Base-by-base conservation (phyloP, 2,329 filamentous ascomycete species). In the Fusarium subglutinans region DNA sequence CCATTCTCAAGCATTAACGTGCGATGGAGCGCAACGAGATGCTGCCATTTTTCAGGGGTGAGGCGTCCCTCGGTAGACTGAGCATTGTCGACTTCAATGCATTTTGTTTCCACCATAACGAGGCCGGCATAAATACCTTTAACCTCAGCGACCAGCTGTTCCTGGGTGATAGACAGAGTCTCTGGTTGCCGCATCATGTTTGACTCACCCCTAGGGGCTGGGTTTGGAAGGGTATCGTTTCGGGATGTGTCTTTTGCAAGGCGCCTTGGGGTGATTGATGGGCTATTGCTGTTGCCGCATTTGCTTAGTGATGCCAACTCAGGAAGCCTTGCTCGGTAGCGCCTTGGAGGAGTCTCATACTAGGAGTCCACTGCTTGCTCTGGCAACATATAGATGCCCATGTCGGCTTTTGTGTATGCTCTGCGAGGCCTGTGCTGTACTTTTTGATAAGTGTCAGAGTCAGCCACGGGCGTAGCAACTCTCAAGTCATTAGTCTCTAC, bases 1-100 rank as follows among this genome's bases (percentile, higher is more conserved):
- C 9, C 3, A 7, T 22, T 1, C 18, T n/a, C 51, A 12, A 3
- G 2, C 13, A 28, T 9, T 2, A 54, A 6, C 1, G 5, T 0
- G 7, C 18, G 24, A n/a, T 41, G 35, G 8, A 14, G 0, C 13
- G 24, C 24, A 26, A 6, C 9, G 3, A 30, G 18, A 4, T 10
- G 3, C 1, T 22, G 17, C 35, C 35, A 54, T 22, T 40, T 1
- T 26, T 28, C 24, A 12, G 1, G 8, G 4, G 0, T 17, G 18
- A 12, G 24, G 6, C 3, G 0, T 13, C 7, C 28, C 28, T 9
- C 0, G 28, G 28, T 3, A 11, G 35, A 54, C 6, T 18, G 24
- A 17, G 4, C 38, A 4, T 33, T 24, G 2, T 43, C 37, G 24
- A 43, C 13, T 30, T n/a, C 53, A 5, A 14, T 15, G 22, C 38